phyloP scores from a whole-genome alignment of 2,329 filamentous ascomycete genomes.

The Aspergillus sojae region DNA sequence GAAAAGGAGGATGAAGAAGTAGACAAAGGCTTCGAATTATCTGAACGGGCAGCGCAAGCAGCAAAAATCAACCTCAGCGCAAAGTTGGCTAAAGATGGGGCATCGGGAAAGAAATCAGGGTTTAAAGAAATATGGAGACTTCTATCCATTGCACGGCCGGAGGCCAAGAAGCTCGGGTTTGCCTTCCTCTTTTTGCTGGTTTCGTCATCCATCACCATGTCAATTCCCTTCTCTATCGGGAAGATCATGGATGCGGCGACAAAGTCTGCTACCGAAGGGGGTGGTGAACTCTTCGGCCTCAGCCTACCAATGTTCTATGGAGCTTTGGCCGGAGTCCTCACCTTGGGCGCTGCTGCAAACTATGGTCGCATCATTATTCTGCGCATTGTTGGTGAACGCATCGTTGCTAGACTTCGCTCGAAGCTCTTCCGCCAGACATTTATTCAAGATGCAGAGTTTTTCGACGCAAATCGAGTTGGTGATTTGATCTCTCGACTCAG shows the following conservation, averaged over 20 bases:
- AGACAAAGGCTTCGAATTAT: conserved; percentile 67
- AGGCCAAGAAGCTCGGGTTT: conserved; percentile 72
- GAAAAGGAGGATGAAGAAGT: conserved; percentile 55
- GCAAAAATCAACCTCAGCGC: conserved; percentile 88
- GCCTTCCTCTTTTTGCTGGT: conserved; percentile 86
- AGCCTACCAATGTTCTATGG: conserved; percentile 86
- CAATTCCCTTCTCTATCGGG: conserved; percentile 93
- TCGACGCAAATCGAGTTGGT: conserved; percentile 94
- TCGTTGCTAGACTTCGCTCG: conserved; percentile 85
- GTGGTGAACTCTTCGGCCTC: conserved; percentile 74
- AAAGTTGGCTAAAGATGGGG: conserved; percentile 79
- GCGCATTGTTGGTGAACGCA: conserved; percentile 90
- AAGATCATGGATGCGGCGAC: conserved; percentile 93
- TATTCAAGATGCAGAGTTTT: conserved; percentile 98
- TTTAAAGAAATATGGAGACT: conserved; percentile 80
- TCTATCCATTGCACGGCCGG: conserved; percentile 84
- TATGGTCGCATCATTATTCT: conserved; percentile 93
- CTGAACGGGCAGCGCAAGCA: conserved; percentile 82
- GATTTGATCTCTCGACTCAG: conserved; percentile 94
- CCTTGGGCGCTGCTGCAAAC: conserved; percentile 83
- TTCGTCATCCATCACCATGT: conserved; percentile 92
- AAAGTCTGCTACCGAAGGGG: conserved; percentile 66
- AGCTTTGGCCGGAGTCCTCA: conserved; percentile 74
- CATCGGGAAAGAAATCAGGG: conserved; percentile 59
- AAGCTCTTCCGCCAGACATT: conserved; percentile 90